A percentile compares a stretch with the other conserved stretches of the same genome.
These are phyloP conservation scores for Cutaneotrichosporon mucoides DNA, from an alignment of 1,284 basidiomycete species.

Conservation along the genomic window DNA sequence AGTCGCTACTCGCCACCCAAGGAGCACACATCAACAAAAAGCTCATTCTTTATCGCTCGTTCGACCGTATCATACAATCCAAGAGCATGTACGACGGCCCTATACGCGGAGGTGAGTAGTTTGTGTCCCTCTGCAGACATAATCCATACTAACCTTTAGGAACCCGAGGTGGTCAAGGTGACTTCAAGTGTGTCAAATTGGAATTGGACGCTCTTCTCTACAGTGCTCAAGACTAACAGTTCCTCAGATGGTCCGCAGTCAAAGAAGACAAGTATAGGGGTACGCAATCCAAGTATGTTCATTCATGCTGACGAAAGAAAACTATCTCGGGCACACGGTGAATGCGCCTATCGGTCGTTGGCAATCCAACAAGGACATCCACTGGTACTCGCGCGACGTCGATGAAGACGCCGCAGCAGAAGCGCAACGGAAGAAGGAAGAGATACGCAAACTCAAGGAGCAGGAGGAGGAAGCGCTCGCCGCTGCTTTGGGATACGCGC, in stretches of 20 bases:
- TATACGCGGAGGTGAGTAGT: too few species aligned
- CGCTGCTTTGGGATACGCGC: conserved; percentile 62
- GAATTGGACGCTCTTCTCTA: too few species aligned
- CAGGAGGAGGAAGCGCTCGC: conserved; percentile 79
- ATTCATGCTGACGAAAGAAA: conserved; percentile 51
- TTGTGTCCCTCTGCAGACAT: too few species aligned
- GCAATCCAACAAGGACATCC: conserved; percentile 92
- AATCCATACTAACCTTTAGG: too few species aligned
- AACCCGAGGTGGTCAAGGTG: too few species aligned
- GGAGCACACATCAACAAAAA: too few species aligned
- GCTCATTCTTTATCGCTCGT: background rate
- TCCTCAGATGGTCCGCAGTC: conserved; percentile 75
- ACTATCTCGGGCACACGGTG: conserved; percentile 86
- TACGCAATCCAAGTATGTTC: conserved; percentile 43
- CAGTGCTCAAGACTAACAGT: too few species aligned
- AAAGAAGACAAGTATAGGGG: conserved; percentile 87
- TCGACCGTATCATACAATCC: background rate
- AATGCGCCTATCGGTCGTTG: conserved; percentile 88
- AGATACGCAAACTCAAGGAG: conserved; percentile 75
- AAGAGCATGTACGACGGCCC: too few species aligned
- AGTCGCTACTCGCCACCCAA: background rate
- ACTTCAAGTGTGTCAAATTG: too few species aligned
- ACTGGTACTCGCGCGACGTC: conserved; percentile 79
- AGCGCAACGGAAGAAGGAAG: conserved; percentile 49
- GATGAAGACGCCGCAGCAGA: conserved; percentile 51